These are phyloP conservation scores for Hypoxylon rubiginosum DNA, from an alignment of 2,329 filamentous ascomycete genomes.

Conservation along the genomic window DNA sequence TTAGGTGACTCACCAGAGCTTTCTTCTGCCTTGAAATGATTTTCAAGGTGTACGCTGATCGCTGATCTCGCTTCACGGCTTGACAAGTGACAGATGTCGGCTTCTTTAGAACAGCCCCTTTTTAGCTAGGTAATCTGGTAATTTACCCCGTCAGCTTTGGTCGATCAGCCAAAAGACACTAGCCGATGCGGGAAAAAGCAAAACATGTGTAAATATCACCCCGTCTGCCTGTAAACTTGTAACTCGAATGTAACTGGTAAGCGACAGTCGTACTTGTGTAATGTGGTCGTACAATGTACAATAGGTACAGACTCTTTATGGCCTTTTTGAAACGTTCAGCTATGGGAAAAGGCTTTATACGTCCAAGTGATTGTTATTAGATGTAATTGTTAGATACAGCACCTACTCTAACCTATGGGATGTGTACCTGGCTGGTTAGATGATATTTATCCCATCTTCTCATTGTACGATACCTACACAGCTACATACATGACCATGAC, in stretches of 20 bases:
- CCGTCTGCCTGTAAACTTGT: slow-evolving; percentile 3
- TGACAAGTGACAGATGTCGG: not conserved
- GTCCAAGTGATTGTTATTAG: no score
- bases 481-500: slow-evolving; percentile 11
- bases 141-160: slow-evolving; percentile 6
- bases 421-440: not conserved
- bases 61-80: not conserved
- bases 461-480: slow-evolving; percentile 17
- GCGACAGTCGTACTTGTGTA: slow-evolving; percentile 23
- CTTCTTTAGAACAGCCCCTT: not conserved
- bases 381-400: not conserved
- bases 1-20: not conserved
- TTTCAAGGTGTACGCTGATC: not conserved
- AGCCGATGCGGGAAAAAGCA: slow-evolving; percentile 13
- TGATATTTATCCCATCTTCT: slow-evolving; percentile 29
- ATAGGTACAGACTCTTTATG: slow-evolving; percentile 1
- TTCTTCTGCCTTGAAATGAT: not conserved
- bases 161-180: slow-evolving; percentile 5
- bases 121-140: not conserved
- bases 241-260: slow-evolving; percentile 15
- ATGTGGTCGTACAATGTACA: slow-evolving; percentile 29
- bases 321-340: not conserved
- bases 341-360: not conserved
- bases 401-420: not conserved
- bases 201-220: not conserved